Percentiles rank a stretch among this genome's conserved stretches.
phyloP scores from a whole-genome alignment of 2,329 filamentous ascomycete genomes.

The Verticillium longisporum region DNA sequence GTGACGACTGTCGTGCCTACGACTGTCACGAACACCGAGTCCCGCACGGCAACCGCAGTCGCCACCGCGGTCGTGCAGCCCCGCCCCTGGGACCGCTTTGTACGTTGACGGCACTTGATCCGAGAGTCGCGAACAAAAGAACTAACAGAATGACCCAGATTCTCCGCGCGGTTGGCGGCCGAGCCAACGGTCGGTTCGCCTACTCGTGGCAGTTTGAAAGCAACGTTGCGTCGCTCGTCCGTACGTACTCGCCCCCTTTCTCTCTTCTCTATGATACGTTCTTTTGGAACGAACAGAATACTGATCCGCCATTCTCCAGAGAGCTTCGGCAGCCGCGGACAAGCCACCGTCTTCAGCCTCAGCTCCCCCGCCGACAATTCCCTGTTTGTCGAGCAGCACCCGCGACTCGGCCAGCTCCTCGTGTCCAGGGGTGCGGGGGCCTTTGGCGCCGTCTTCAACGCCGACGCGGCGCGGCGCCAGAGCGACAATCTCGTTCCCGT shows the following conservation, averaged over 20 bases:
- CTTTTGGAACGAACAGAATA: neutral
- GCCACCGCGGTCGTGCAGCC: neutral
- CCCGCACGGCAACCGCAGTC: conserved; percentile 3
- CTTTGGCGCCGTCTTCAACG: neutral
- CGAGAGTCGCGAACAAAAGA: too few species aligned
- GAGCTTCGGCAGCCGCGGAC: neutral
- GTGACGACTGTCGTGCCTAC: conserved; percentile 1
- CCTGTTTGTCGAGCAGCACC: neutral
- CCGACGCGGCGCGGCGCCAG: neutral
- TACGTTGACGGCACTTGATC: neutral
- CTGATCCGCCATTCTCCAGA: neutral
- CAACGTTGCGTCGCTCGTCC: neutral
- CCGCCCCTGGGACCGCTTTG: neutral
- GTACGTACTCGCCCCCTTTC: neutral
- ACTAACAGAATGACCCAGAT: neutral
- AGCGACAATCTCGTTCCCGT: neutral
- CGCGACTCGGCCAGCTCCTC: neutral
- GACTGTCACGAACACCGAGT: conserved; percentile 1
- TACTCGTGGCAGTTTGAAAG: neutral
- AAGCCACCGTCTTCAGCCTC: neutral
- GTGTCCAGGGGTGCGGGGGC: neutral
- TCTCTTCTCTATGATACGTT: neutral
- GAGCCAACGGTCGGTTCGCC: neutral
- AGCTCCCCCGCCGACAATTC: neutral
- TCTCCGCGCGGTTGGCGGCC: neutral